Base-by-base conservation (phyloP, 441 rosid species). In the Syzygium malaccense region DNA sequence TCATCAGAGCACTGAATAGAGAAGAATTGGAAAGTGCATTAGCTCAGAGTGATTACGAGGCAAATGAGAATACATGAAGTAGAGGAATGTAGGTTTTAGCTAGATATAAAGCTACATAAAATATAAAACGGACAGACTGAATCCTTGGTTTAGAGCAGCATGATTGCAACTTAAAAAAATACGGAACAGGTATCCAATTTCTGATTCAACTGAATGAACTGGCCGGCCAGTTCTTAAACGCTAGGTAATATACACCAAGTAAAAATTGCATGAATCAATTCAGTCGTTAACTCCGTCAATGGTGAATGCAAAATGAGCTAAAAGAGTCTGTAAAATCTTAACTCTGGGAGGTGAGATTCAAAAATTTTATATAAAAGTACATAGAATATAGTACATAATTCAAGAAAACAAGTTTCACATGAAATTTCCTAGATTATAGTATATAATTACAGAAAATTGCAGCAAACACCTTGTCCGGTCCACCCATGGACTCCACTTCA, bases 1-100 rank as follows among this genome's bases (percentile, higher is more conserved):
- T 94, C 99, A 98, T 97, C 64, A 98, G 93, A 90, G 93, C 96
- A 92, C 99, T 98, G 98, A 96, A 91, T n/a, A 41, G 51, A 41
- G 83, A 25, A n/a, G 53, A 75, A 75, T 75, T 23, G 51, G 41
- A 41, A 41, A 41, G 51, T 75, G 53, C 53, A 23, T 75, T 41
- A 75, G 83, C n/a, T 41, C 83, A 41, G 83, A 23, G 14, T 75
- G 23, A 37, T 75, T 11, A 11, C 51, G 11, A 10, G 75, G 83
- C 51, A 75, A 75, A 75, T 75, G n/a, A 23, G 53, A 41, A 13
- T 26, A 41, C 83, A 75, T 23, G 53, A 75, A 41, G 30, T 23
- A 75, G 51, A 41, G 83, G 51, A 41, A 75, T 23, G 53, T 48
- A 75, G 53, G 83, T 26, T 23, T 41, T 41, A 75, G 83, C 83